Conservation (phyloP, 805 yeast species). For the Metschnikowia colocasiae region DNA sequence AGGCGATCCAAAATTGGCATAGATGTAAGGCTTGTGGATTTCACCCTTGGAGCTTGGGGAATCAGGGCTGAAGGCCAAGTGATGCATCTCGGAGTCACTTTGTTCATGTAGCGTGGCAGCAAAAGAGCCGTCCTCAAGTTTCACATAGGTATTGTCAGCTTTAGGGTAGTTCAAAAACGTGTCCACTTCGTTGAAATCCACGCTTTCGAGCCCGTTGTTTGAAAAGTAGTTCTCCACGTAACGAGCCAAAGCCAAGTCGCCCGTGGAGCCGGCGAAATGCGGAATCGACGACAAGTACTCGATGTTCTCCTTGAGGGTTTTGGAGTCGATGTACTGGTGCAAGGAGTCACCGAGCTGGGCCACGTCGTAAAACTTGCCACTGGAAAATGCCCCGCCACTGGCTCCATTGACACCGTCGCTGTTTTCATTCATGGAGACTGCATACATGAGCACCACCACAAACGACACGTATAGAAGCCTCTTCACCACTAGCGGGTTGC, state of each 20-base stretch:
- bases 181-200: slow-evolving; percentile 49
- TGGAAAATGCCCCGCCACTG: slow-evolving; percentile 39
- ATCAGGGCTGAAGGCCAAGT: slow-evolving; percentile 64
- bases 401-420: slow-evolving; percentile 37
- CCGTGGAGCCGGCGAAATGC: slow-evolving; percentile 84
- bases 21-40: slow-evolving; percentile 51
- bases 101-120: slow-evolving; percentile 39
- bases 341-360: slow-evolving; percentile 48
- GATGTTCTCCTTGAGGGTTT: slow-evolving; percentile 58
- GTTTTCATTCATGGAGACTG: slow-evolving; percentile 55
- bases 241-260: slow-evolving; percentile 68
- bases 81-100: slow-evolving; percentile 30
- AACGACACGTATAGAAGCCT: slow-evolving; percentile 68
- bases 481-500: slow-evolving; percentile 81
- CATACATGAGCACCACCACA: slow-evolving; percentile 55
- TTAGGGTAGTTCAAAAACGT: slow-evolving; percentile 66
- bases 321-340: slow-evolving; percentile 47
- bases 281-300: slow-evolving; percentile 78
- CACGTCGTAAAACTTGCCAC: slow-evolving; percentile 64
- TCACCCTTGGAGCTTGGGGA: slow-evolving; percentile 51
- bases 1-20: slow-evolving; percentile 62
- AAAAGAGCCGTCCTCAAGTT: slow-evolving; percentile 31
- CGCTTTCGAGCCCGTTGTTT: slow-evolving; percentile 51
- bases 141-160: slow-evolving; percentile 27
- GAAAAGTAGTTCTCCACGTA: slow-evolving; percentile 59